A percentile compares a stretch with the other conserved stretches of the same genome.
Evolutionary conservation across 2,329 filamentous ascomycete species (phyloP).

Genomic region (Cyphellophora europaea): DNA sequence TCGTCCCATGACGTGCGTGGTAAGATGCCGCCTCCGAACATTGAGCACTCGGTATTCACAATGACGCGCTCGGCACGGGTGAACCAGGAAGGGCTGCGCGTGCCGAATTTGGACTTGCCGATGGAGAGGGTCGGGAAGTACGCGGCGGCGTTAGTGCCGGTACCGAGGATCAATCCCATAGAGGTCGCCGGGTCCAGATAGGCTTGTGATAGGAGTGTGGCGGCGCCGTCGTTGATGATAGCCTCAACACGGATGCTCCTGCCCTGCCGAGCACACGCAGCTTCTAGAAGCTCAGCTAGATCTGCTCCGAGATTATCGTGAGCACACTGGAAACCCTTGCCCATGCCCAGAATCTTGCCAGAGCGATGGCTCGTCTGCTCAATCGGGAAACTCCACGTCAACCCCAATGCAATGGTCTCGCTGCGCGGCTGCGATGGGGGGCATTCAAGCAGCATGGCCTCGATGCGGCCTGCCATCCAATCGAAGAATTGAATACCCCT

Average conservation of each 20-base stretch:
- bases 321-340: conserved; percentile 55
- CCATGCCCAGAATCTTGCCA: conserved; percentile 52
- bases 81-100: conserved; percentile 45
- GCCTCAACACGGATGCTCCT: conserved; percentile 52
- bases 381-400: conserved; percentile 60
- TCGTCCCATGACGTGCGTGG: conserved; percentile 55
- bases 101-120: conserved; percentile 46
- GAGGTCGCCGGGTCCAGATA: conserved; percentile 52
- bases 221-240: conserved; percentile 56
- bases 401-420: conserved; percentile 43
- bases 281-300: conserved; percentile 49
- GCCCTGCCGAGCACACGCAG: conserved; percentile 44
- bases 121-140: conserved; percentile 49
- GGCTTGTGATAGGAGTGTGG: conserved; percentile 52
- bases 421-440: neutral
- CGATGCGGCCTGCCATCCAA: conserved; percentile 56
- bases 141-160: conserved; percentile 56
- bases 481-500: conserved; percentile 52
- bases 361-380: conserved; percentile 53
- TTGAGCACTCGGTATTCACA: conserved; percentile 57
- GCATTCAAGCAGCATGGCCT: conserved; percentile 37
- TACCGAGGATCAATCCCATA: conserved; percentile 56
- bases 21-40: conserved; percentile 51
- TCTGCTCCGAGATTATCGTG: conserved; percentile 51
- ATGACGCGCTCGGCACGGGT: conserved; percentile 51